Evolutionary conservation across 192 early-diverging fungal genomes (phyloP).

Genomic region (Backusella tuberculispora): DNA sequence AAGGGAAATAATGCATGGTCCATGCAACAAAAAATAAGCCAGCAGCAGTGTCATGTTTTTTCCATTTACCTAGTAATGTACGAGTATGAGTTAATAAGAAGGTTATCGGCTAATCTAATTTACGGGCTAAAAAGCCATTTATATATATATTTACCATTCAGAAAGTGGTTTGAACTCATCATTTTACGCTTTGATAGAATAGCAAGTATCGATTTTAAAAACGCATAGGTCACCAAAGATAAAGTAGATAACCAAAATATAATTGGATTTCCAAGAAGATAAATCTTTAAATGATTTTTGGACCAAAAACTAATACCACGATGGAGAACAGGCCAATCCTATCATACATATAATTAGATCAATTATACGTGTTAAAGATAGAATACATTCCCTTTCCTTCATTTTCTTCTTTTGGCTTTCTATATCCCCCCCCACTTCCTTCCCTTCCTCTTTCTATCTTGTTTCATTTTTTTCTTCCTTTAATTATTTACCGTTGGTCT

Average conservation of each 20-base stretch:
- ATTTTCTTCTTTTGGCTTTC: neutral
- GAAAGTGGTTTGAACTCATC: constrained; percentile 56
- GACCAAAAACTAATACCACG: constrained; percentile 96
- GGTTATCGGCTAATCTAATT: neutral
- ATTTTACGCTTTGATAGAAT: constrained; percentile 56
- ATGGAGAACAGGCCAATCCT: constrained; percentile 84
- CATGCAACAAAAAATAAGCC: constrained; percentile 82
- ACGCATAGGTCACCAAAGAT: constrained; percentile 62
- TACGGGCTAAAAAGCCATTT: neutral
- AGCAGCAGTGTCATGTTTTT: constrained; percentile 64
- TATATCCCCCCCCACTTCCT: neutral
- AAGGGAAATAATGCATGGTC: constrained; percentile 88
- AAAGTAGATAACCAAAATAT: constrained; percentile 80
- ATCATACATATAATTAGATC: neutral
- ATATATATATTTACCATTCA: constrained; percentile 29
- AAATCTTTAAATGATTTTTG: constrained; percentile 75
- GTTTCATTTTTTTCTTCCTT: too few relatives aligned
- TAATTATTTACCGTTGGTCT: constrained; percentile 59
- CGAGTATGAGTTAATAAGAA: neutral
- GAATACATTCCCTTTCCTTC: neutral
- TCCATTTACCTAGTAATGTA: constrained; percentile 25
- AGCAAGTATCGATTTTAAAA: constrained; percentile 54
- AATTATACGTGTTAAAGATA: neutral
- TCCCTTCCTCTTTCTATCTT: neutral
- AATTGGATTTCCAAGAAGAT: constrained; percentile 92